Evolutionary conservation across 2,329 filamentous ascomycete genomes (phyloP).

Genomic region (Phaeoacremonium minimum): DNA sequence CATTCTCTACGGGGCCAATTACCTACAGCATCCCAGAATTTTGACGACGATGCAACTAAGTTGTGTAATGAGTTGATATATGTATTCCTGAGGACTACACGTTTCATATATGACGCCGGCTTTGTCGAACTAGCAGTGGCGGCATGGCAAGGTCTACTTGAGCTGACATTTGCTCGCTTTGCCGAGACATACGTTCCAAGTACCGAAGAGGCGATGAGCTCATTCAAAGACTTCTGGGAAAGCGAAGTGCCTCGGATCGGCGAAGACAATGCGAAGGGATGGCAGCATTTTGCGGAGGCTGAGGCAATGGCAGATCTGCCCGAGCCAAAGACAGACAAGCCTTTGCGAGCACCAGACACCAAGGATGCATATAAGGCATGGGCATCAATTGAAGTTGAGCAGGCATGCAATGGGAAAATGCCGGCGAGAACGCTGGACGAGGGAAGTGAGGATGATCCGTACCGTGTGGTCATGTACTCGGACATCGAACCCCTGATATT

Average conservation of each 20-base stretch:
- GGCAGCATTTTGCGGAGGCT: constrained; percentile 49
- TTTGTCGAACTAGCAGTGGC: constrained; percentile 73
- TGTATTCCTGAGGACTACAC: constrained; percentile 68
- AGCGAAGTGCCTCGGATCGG: constrained; percentile 76
- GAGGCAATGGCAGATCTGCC: constrained; percentile 32
- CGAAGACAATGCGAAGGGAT: constrained; percentile 67
- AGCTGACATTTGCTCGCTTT: constrained; percentile 63
- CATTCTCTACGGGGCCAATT: constrained; percentile 19
- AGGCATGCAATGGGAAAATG: constrained; percentile 41
- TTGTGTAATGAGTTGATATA: constrained; percentile 53
- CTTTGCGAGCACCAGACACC: constrained; percentile 18
- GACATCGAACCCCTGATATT: constrained; percentile 67
- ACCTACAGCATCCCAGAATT: constrained; percentile 2
- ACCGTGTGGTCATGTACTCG: constrained; percentile 72
- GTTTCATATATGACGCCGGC: constrained; percentile 71
- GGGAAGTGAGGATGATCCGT: constrained; percentile 73
- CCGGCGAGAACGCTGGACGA: constrained; percentile 76
- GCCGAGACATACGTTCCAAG: constrained; percentile 16
- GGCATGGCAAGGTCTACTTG: constrained; percentile 78
- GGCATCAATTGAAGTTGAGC: constrained; percentile 49
- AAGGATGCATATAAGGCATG: constrained; percentile 46
- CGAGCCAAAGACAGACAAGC: constrained; percentile 24
- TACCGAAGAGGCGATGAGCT: constrained; percentile 19
- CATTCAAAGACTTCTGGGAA: constrained; percentile 80
- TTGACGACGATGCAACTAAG: constrained; percentile 3